Conservation (phyloP, 805 yeast genomes). For the Candida silvicultrix region DNA sequence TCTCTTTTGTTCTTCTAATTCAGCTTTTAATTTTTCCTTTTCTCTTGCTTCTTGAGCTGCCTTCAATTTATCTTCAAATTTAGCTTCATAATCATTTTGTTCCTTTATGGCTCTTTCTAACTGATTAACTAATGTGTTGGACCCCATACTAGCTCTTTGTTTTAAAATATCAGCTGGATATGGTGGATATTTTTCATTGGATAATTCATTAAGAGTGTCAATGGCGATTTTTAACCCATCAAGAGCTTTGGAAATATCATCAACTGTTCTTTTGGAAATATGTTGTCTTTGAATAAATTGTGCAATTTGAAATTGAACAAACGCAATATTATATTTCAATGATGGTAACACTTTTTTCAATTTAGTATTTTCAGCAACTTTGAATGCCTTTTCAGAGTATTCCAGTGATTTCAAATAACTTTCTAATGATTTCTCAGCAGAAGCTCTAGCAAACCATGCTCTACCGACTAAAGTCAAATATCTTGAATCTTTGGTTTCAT, state of each 20-base stretch:
- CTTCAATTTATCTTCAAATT: conserved; percentile 52
- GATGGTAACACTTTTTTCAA: conserved; percentile 35
- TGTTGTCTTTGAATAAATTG: conserved; percentile 66
- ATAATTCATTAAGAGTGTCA: conserved; percentile 46
- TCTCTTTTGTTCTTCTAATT: conserved; percentile 41
- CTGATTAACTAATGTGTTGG: conserved; percentile 65
- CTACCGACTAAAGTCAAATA: conserved; percentile 71
- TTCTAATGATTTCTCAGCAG: conserved; percentile 56
- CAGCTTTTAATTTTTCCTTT: conserved; percentile 39
- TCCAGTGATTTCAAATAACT: conserved; percentile 57
- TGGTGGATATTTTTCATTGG: conserved; percentile 61
- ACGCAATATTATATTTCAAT: conserved; percentile 73
- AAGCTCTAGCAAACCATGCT: conserved; percentile 82
- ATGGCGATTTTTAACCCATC: conserved; percentile 60
- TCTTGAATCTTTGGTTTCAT: conserved; percentile 57
- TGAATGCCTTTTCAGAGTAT: conserved; percentile 52
- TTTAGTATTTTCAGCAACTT: conserved; percentile 24
- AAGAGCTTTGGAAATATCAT: conserved; percentile 52
- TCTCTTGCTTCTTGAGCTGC: conserved; percentile 61
- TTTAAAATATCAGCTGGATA: conserved; percentile 74
- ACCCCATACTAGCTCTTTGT: conserved; percentile 83
- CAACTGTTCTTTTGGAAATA: conserved; percentile 51
- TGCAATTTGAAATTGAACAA: conserved; percentile 80
- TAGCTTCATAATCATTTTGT: conserved; percentile 60
- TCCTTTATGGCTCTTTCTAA: conserved; percentile 65